These are phyloP conservation scores for Fusarium papillatum DNA, from an alignment of 2,329 filamentous ascomycete species.

Conservation along the genomic window DNA sequence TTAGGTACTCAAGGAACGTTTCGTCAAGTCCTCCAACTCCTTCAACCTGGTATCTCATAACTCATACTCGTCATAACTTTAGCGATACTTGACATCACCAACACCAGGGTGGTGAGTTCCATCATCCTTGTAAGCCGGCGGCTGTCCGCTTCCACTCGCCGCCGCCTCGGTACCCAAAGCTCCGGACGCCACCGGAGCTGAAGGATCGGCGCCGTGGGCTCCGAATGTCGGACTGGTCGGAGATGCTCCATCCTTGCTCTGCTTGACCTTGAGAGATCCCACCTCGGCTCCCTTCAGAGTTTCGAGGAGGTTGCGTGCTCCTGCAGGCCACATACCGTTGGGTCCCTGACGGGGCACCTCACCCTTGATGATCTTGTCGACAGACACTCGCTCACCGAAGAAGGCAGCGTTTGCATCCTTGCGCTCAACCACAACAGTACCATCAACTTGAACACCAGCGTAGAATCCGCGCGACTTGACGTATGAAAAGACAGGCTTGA, in stretches of 20 bases:
- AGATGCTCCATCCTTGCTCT: constrained; percentile 22
- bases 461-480: constrained; percentile 93
- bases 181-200: constrained; percentile 25
- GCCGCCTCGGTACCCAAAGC: constrained; percentile 5
- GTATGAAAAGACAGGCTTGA: constrained; percentile 71
- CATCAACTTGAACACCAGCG: constrained; percentile 88
- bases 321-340: constrained; percentile 49
- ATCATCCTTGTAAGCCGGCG: constrained; percentile 42
- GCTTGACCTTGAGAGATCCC: constrained; percentile 39
- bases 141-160: constrained; percentile 25
- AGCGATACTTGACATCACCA: constrained; percentile 45
- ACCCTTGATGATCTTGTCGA: constrained; percentile 63
- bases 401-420: constrained; percentile 92
- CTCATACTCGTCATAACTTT: not conserved
- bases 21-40: not conserved
- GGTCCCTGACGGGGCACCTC: constrained; percentile 45
- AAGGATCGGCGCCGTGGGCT: constrained; percentile 11
- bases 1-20: not conserved
- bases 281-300: constrained; percentile 50
- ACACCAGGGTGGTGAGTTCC: constrained; percentile 38
- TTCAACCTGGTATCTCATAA: constrained; percentile 36
- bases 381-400: constrained; percentile 74
- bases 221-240: constrained; percentile 23
- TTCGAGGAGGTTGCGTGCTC: constrained; percentile 47
- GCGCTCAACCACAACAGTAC: constrained; percentile 87